These are phyloP conservation scores for Pyricularia grisea DNA, from an alignment of 2,329 filamentous ascomycete species.

Conservation along the genomic window DNA sequence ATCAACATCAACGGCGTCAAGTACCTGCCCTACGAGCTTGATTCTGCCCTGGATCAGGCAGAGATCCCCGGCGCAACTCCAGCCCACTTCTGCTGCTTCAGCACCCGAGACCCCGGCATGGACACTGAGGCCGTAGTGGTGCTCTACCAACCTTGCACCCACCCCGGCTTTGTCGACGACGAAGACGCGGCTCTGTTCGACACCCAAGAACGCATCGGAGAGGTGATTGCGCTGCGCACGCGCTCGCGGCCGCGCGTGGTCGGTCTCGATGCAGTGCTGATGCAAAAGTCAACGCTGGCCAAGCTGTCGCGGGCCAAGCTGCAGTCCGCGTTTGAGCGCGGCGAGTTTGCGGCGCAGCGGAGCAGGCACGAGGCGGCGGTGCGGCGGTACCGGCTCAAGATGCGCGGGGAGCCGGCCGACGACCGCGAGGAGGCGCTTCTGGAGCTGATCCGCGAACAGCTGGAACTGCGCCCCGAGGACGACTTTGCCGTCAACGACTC, in stretches of 20 bases:
- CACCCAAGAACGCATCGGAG: conserved; percentile 14
- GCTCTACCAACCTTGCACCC: conserved; percentile 18
- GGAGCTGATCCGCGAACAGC: conserved; percentile 11
- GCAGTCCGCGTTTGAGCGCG: conserved; percentile 21
- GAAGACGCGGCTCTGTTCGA: conserved; percentile 15
- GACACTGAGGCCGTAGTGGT: conserved; percentile 29
- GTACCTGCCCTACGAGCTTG: conserved; percentile 53
- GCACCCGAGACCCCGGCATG: conserved; percentile 2
- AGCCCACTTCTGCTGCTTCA: conserved; percentile 7
- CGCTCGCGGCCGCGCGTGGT: conserved; percentile 17
- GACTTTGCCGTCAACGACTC: conserved; percentile 11
- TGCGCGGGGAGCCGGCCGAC: conserved; percentile 12
- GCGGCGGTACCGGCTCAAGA: conserved; percentile 5
- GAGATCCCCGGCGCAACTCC: conserved; percentile 13
- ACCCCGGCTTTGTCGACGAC: conserved; percentile 17
- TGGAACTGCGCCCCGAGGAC: conserved; percentile 8
- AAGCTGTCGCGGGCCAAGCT: conserved; percentile 30
- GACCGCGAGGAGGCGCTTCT: conserved; percentile 12
- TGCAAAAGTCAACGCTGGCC: conserved; percentile 27
- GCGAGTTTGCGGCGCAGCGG: conserved; percentile 15
- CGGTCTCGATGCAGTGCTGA: conserved; percentile 13
- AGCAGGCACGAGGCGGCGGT: neutral
- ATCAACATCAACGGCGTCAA: conserved; percentile 93
- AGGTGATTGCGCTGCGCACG: conserved; percentile 12
- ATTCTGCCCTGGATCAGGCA: conserved; percentile 26